Evolutionary conservation across 441 rosid species (phyloP), one percentile per base, ranked within the genome.

Genomic region (Dalechampia spathulata): DNA sequence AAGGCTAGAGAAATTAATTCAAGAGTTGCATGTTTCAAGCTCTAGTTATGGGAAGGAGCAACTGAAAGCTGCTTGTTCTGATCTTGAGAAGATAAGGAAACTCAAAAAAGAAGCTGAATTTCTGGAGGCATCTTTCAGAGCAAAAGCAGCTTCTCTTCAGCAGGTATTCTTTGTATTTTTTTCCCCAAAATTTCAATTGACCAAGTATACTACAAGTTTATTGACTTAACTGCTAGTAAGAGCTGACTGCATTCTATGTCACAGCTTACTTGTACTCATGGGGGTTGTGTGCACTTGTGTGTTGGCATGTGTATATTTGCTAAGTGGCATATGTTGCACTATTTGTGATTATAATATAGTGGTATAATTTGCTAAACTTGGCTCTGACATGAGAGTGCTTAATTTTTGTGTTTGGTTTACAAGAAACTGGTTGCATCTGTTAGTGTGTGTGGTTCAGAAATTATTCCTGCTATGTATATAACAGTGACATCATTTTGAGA

Each of bases 71-170:
- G 99, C 99, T 63, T 90, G 97, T 74, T 86, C 94, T 69, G 97
- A 94, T 82, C 95, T 94, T 63, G 96, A 94, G 78, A 90, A 79
- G 63, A 87, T 94, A 65, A 80, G 99, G 76, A 94, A 86, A 80
- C 96, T 94, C 17, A 94, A 90, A 81, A 90, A 94, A 75, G 99
- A 94, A 79, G 96, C 99, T 60, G 97, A 86, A 62, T 94, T 94
- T 82, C 82, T 94, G 49, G 96, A 94, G 77, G 99, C 86, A 52
- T 94, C 98, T 71, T 87, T 87, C 74, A 81, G 96, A 66, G 97
- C 94, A 58, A 94, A 94, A 80, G 90, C 96, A 58, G 98, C 83
- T 71, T 87, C 78, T 60, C 74, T 90, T 60, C 82, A 72, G 73
- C 88, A 76, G 95, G 97, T 87, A 44, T 63, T 47, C 45, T 60